phyloP scores from a whole-genome alignment of 352 stramenopile genomes.

The Globisporangium sylvaticum region DNA sequence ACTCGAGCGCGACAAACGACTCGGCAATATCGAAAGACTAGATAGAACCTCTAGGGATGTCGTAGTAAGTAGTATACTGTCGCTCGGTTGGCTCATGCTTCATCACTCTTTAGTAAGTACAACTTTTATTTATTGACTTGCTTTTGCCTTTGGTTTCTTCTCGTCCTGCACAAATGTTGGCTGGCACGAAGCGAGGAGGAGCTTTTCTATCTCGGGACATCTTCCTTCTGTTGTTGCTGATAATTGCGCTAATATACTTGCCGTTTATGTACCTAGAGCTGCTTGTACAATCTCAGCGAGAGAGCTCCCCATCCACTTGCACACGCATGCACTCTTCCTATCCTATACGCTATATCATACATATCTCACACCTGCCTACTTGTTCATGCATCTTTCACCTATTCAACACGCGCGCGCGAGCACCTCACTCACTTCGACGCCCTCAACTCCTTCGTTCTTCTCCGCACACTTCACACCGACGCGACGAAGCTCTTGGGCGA shows the following conservation, averaged over 20 bases:
- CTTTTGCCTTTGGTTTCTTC: background rate
- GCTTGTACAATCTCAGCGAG: background rate
- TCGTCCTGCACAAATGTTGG: background rate
- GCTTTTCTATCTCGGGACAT: background rate
- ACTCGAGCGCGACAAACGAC: background rate
- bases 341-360: background rate
- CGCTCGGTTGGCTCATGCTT: background rate
- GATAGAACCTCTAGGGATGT: background rate
- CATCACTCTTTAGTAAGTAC: background rate
- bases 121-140: background rate
- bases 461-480: constrained; percentile 50
- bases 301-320: background rate
- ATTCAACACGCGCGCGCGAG: background rate
- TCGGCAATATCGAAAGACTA: background rate
- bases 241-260: background rate
- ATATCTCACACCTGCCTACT: background rate
- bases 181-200: too few species aligned
- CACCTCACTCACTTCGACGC: background rate
- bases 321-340: background rate
- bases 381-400: background rate
- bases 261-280: background rate
- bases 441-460: background rate
- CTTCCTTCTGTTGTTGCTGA: background rate
- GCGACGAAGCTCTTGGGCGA: constrained; percentile 81
- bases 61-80: background rate